Evolutionary conservation across 148 eudicot species (phyloP), one percentile per base, ranked within the genome.

Genomic region (Nyssa sinensis): DNA sequence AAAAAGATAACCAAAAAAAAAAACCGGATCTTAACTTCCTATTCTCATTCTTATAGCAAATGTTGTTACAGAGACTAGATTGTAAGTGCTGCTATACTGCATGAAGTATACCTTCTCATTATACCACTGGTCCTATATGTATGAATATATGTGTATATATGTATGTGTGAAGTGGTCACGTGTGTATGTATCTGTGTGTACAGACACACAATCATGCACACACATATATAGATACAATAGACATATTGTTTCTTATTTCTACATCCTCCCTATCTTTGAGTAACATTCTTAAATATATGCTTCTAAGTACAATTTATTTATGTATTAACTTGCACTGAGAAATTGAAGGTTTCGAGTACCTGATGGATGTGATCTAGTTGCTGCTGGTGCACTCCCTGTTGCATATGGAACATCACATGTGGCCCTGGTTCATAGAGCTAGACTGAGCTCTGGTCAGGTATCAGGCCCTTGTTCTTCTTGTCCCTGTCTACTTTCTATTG

Each of bases 331-430:
- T 55, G 25, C 58, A 23, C 77, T 77, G 64, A 14, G 47, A 27
- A 72, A 76, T 73, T 67, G 24, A 82, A 95, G 99, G 91, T 86
- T 82, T 74, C 81, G 65, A 67, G 91, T 95, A 51, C 97, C 99
- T 12, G 87, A 95, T 51, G 98, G 91, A 81, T 95, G 98, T 79
- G 98, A 95, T 82, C 78, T 95, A 83, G 84, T 95, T 75, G 89
- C 91, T 60, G 94, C 93, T 58, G 89, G 91, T 82, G 98, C 90
- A 77, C 82, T 95, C 63, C 94, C 99, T 67, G 93, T 95, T 66
- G 98, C 98, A 60, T 95, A 86, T 77, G 98, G 99, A 67, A 95
- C 99, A 62, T 95, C 99, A 55, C 97, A 95, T 83, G 85, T 93
- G 73, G 98, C 86, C 32, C 88, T 95, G 79, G 91, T 88, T 86